Evolutionary conservation across 305 asterid genomes (phyloP), one percentile per base, ranked within the genome.

Genomic region (Solanum aculeatissimum): DNA sequence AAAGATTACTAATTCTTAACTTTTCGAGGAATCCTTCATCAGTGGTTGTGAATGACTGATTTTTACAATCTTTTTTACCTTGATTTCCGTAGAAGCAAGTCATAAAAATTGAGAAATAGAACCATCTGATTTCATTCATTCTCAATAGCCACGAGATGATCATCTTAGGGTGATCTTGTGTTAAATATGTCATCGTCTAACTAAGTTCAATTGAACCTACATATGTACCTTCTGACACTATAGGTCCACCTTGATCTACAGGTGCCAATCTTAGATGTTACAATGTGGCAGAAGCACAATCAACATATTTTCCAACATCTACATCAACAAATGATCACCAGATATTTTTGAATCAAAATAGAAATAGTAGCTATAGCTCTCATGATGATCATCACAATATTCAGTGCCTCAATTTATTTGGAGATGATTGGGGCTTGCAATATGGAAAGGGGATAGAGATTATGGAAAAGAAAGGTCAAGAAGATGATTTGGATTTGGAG

Each of bases 401-500:
- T 2, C 84, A 53, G 29, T 84, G 84, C 7, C 81, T 79, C 49
- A 53, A 86, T 85, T 84, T 81, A 8, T 47, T 71, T 10, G 88
- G 80, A 12, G 83, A 84, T 2, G 88, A 90, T 32, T 82, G 92
- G 91, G 32, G 92, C 82, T 83, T 86, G 87, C 89, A 85, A 14
- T 82, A 83, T 54, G 81, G 89, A 9, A 53, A 79, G 75, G 87
- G 42, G 3, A 71, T 8, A 38, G 88, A 86, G 19, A 87, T 85
- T 63, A 60, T 83, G 80, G 87, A 74, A 40, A 85, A 74, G 80
- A 85, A 69, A 11, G 58, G 78, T 72, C 87, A 79, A 85, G 88
- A 93, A 13, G 90, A 91, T 18, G 93, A 92, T 18, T 75, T 92
- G 89, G 94, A 94, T 86, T 88, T 94, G 93, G 97, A 94, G 91